phyloP scores from a whole-genome alignment of 2,329 filamentous ascomycete genomes.

The Tolypocladium tropicale region DNA sequence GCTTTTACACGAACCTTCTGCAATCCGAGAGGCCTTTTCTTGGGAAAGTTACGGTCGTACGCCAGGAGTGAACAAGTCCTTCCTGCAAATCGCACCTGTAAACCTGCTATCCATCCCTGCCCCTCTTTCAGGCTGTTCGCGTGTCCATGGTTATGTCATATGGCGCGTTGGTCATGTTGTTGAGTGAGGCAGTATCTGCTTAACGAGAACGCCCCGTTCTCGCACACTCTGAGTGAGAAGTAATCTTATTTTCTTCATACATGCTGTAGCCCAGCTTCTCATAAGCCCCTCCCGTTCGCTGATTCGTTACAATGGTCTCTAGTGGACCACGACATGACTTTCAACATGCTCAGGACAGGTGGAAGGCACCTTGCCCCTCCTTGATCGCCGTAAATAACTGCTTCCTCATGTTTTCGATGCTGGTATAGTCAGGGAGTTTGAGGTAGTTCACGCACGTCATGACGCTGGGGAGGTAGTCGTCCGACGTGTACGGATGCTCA shows the following conservation, averaged over 20 bases:
- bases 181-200: conserved; percentile 3
- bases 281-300: neutral
- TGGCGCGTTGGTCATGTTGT: conserved; percentile 11
- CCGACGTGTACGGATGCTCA: conserved; percentile 83
- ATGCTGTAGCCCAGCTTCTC: neutral
- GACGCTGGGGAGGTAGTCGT: conserved; percentile 97
- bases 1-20: neutral
- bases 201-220: neutral
- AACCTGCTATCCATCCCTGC: conserved; percentile 14
- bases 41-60: neutral
- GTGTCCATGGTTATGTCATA: conserved; percentile 12
- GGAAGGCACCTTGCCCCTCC: conserved; percentile 96
- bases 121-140: conserved; percentile 6
- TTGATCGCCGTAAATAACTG: conserved; percentile 78
- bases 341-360: conserved; percentile 55
- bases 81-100: neutral
- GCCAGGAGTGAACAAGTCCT: neutral
- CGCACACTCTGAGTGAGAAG: neutral
- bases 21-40: neutral
- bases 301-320: neutral
- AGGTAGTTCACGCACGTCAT: conserved; percentile 99
- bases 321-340: neutral
- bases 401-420: conserved; percentile 62
- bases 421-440: conserved; percentile 91
- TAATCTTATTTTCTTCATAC: neutral